These are phyloP conservation scores for Colletotrichum sp. DNA, from an alignment of 2,329 filamentous ascomycete genomes.

Conservation along the genomic window DNA sequence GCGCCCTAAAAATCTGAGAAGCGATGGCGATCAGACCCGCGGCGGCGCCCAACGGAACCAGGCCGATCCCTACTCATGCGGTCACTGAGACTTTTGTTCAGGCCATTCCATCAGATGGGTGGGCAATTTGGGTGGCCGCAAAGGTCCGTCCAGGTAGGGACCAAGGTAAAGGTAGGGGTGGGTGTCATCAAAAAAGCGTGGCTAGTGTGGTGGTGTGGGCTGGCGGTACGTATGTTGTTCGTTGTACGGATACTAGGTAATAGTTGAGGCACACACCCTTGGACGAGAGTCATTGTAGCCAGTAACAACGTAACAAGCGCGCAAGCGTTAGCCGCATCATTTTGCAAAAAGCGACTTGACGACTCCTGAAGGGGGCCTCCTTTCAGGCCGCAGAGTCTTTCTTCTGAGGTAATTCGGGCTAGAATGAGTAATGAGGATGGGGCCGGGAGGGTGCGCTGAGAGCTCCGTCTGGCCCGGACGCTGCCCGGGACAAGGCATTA, in stretches of 20 bases:
- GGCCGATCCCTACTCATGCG: constrained; percentile 17
- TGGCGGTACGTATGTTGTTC: not conserved
- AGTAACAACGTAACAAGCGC: not conserved
- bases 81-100: not conserved
- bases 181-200: not conserved
- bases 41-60: constrained; percentile 18
- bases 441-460: constrained; percentile 11
- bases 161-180: not conserved
- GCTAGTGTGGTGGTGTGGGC: not conserved
- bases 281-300: not conserved
- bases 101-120: not conserved
- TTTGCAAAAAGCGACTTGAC: not conserved
- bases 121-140: not conserved
- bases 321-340: not conserved
- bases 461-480: constrained; percentile 22
- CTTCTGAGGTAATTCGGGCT: constrained; percentile 11
- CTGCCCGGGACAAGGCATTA: constrained; percentile 20
- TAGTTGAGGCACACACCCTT: not conserved
- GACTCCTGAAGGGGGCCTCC: not conserved
- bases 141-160: not conserved
- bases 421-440: constrained; percentile 21
- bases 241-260: not conserved
- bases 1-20: constrained; percentile 11
- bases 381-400: not conserved
- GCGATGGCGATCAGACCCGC: constrained; percentile 16